phyloP scores from a whole-genome alignment of 106 monocot genomes.

The Acanthochlamys bracteata region DNA sequence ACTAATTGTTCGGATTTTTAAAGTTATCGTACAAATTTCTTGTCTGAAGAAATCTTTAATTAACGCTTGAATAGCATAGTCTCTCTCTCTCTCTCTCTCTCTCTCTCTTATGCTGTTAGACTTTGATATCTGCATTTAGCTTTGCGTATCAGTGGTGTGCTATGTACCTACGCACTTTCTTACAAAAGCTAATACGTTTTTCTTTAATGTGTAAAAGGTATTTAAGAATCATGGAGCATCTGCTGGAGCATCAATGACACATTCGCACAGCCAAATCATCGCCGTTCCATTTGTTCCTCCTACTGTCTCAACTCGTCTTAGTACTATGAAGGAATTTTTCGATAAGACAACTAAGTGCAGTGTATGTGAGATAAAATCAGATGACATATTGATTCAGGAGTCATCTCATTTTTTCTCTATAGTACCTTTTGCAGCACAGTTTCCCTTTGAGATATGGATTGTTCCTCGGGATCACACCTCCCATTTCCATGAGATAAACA shows the following conservation, averaged over 20 bases:
- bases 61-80: too few relatives aligned
- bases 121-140: too few relatives aligned
- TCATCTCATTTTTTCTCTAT: constrained; percentile 63
- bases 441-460: constrained; percentile 59
- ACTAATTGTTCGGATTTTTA: too few relatives aligned
- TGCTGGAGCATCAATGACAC: constrained; percentile 93
- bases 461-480: not conserved
- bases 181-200: too few relatives aligned
- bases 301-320: constrained; percentile 40
- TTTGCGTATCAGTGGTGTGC: too few relatives aligned
- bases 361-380: constrained; percentile 54
- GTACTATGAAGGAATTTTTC: constrained; percentile 59
- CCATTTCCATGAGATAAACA: not conserved
- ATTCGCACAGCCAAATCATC: constrained; percentile 95
- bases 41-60: too few relatives aligned
- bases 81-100: too few relatives aligned
- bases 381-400: constrained; percentile 49
- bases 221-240: constrained; percentile 95
- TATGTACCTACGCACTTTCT: too few relatives aligned
- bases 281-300: constrained; percentile 85
- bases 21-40: too few relatives aligned
- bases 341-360: constrained; percentile 56
- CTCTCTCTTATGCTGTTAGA: too few relatives aligned
- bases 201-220: constrained; percentile 24
- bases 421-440: constrained; percentile 80